A percentile compares a stretch with the other conserved stretches of the same genome.
These are phyloP conservation scores for Thielaviopsis euricoi DNA, from an alignment of 2,329 filamentous ascomycete species.

Conservation along the genomic window DNA sequence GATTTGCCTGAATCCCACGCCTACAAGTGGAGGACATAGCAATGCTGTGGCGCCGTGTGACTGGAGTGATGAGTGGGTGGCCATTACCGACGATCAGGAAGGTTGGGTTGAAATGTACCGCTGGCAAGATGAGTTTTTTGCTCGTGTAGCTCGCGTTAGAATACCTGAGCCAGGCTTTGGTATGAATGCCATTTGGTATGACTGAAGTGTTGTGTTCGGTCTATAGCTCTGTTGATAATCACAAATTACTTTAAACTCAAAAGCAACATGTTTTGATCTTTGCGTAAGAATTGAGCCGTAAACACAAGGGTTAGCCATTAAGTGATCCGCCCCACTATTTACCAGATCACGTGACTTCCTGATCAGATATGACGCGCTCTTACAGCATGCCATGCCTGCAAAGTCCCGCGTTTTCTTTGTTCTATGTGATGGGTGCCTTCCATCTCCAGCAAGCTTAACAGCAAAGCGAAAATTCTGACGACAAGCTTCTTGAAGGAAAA, in stretches of 20 bases:
- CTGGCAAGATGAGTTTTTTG: constrained; percentile 69
- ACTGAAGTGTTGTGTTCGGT: constrained; percentile 29
- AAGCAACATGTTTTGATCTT: too few species aligned
- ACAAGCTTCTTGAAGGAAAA: too few species aligned
- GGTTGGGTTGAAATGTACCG: constrained; percentile 79
- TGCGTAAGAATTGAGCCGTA: neutral
- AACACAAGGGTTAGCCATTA: neutral
- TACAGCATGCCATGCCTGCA: neutral
- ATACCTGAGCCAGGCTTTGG: constrained; percentile 80
- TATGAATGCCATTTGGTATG: constrained; percentile 95
- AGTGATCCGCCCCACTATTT: neutral
- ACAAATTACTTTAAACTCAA: too few species aligned
- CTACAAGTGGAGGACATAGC: constrained; percentile 73
- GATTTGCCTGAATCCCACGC: constrained; percentile 67
- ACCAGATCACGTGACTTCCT: neutral
- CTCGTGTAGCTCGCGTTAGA: constrained; percentile 57
- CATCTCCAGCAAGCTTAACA: neutral
- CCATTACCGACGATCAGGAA: constrained; percentile 74
- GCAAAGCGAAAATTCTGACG: too few species aligned
- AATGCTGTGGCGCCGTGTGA: constrained; percentile 76
- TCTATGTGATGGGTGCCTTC: neutral
- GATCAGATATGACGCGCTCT: neutral
- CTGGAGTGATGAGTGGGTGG: constrained; percentile 80
- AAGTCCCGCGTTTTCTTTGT: neutral
- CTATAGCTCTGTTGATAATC: too few species aligned